Conservation (phyloP, 306 rosid genomes). For the Potentilla sterilis region DNA sequence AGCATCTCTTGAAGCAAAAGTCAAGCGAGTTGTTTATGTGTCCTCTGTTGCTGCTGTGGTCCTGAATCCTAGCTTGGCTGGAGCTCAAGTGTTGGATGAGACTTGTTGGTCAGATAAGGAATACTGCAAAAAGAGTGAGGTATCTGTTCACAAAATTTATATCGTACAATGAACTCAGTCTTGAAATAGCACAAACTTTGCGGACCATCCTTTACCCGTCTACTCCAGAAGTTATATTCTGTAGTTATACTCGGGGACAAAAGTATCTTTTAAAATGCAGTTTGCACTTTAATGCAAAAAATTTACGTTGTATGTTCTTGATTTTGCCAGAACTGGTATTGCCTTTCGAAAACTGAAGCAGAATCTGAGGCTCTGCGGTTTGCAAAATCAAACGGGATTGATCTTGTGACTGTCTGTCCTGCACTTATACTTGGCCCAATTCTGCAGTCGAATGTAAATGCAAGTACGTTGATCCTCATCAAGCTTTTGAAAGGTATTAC, state of each 20-base stretch:
- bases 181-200: no score
- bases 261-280: background rate
- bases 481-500: constrained; percentile 49
- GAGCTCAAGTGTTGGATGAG: constrained; percentile 39
- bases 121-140: constrained; percentile 39
- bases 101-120: constrained; percentile 47
- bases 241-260: background rate
- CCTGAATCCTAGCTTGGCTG: constrained; percentile 37
- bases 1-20: constrained; percentile 38
- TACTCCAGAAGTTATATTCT: background rate
- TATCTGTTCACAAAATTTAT: constrained; percentile 1
- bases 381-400: constrained; percentile 48
- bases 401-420: constrained; percentile 57
- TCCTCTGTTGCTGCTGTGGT: constrained; percentile 34
- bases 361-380: constrained; percentile 62
- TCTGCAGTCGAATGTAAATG: constrained; percentile 55
- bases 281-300: background rate
- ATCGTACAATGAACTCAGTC: constrained; percentile 6
- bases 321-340: constrained; percentile 68
- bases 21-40: constrained; percentile 39
- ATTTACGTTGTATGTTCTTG: background rate
- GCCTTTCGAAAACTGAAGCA: constrained; percentile 69
- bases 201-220: background rate
- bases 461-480: constrained; percentile 55
- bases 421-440: constrained; percentile 49